These are phyloP conservation scores for Polyplosphaeria fusca DNA, from an alignment of 495 filamentous ascomycete genomes.

Conservation along the genomic window DNA sequence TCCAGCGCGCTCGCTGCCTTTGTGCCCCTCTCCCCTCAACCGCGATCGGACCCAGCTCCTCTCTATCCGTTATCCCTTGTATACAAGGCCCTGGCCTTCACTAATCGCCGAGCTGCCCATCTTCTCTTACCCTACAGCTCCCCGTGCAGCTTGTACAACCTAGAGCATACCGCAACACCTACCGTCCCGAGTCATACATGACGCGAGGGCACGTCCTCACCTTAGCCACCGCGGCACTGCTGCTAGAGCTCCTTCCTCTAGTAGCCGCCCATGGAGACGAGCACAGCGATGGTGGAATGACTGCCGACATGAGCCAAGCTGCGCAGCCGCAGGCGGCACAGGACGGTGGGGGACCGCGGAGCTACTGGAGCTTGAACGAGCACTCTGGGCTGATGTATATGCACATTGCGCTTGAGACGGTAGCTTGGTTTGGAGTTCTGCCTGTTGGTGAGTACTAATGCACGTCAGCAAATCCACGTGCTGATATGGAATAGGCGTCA, in stretches of 20 bases:
- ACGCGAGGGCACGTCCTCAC: slow-evolving; percentile 13
- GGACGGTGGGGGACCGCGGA: slow-evolving; percentile 36
- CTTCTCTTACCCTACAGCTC: not conserved
- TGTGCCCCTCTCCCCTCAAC: too few species aligned
- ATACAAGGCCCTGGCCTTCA: not conserved
- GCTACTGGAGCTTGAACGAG: slow-evolving; percentile 73
- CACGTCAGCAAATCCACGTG: not conserved
- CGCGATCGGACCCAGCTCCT: not conserved
- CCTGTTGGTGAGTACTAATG: slow-evolving; percentile 80
- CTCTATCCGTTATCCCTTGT: not conserved
- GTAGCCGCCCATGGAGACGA: slow-evolving; percentile 38
- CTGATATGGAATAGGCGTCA: slow-evolving; percentile 56
- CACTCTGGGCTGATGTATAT: slow-evolving; percentile 65
- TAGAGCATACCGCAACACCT: not conserved
- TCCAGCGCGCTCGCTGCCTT: too few species aligned
- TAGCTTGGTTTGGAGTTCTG: slow-evolving; percentile 80
- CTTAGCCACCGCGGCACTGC: slow-evolving; percentile 36
- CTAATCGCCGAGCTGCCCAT: not conserved
- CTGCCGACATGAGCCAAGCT: slow-evolving; percentile 19
- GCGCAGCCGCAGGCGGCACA: slow-evolving; percentile 3
- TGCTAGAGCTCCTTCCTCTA: slow-evolving; percentile 38
- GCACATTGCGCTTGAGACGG: slow-evolving; percentile 76
- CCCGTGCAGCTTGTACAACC: not conserved
- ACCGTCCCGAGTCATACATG: slow-evolving; percentile 30
- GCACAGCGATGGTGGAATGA: slow-evolving; percentile 17